A percentile compares a stretch with the other conserved stretches of the same genome.
phyloP scores from a whole-genome alignment of 2,329 filamentous ascomycete species.

The Aureobasidium leucospermi region DNA sequence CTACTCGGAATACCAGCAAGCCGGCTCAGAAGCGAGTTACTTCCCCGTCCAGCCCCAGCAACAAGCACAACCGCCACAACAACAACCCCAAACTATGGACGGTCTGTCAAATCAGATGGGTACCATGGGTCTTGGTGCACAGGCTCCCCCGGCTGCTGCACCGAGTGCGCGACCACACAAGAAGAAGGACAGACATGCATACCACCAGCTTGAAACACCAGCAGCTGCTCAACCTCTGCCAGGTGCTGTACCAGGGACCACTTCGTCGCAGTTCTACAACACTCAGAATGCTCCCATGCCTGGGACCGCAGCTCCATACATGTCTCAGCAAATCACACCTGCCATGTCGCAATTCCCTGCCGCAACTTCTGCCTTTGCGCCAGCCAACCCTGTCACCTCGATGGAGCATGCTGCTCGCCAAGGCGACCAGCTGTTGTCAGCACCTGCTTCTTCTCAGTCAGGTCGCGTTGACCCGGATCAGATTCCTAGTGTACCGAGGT shows the following conservation, averaged over 20 bases:
- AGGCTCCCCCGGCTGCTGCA: conserved; percentile 36
- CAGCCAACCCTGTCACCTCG: conserved; percentile 28
- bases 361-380: conserved; percentile 44
- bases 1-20: conserved; percentile 35
- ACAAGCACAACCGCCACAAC: conserved; percentile 23
- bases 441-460: conserved; percentile 53
- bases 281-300: conserved; percentile 20
- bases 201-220: conserved; percentile 74
- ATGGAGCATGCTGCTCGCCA: conserved; percentile 32
- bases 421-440: conserved; percentile 30
- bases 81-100: conserved; percentile 23
- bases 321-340: conserved; percentile 35
- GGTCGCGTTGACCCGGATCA: conserved; percentile 82
- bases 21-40: conserved; percentile 33
- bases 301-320: conserved; percentile 27
- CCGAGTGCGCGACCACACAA: conserved; percentile 48
- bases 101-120: conserved; percentile 67
- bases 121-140: conserved; percentile 58
- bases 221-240: conserved; percentile 56
- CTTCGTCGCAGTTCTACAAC: conserved; percentile 54
- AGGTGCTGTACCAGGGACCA: conserved; percentile 61
- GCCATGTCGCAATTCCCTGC: conserved; percentile 56
- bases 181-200: conserved; percentile 93
- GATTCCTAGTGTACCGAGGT: conserved; percentile 81
- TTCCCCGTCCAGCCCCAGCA: conserved; percentile 32